phyloP scores from a whole-genome alignment of 768 basidiomycete genomes.

The Russula sp. region DNA sequence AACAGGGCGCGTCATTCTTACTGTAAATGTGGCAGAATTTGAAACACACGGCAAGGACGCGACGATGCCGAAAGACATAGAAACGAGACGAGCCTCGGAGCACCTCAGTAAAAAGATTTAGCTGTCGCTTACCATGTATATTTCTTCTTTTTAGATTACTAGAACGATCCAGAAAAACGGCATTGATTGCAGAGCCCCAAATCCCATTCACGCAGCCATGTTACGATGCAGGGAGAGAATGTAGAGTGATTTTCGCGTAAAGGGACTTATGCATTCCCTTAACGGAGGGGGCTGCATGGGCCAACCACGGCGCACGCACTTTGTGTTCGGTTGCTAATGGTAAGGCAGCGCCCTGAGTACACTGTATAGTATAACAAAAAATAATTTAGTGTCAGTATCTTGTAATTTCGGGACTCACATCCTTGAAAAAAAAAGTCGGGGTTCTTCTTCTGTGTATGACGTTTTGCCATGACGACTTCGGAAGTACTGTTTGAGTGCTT shows the following conservation, averaged over 20 bases:
- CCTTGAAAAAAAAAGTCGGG: not conserved
- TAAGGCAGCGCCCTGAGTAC: not conserved
- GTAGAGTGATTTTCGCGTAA: conserved; percentile 6
- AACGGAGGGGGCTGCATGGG: not conserved
- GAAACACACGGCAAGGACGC: not conserved
- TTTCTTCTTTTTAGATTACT: not conserved
- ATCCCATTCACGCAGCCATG: not conserved
- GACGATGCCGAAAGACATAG: not conserved
- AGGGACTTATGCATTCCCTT: not conserved
- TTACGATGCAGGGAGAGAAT: not conserved
- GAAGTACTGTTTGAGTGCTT: not conserved
- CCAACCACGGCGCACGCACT: not conserved
- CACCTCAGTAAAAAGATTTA: not conserved
- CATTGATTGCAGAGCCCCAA: not conserved
- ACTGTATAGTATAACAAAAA: not conserved
- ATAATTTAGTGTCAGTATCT: not conserved
- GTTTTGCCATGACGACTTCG: not conserved
- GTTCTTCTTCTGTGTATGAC: not conserved
- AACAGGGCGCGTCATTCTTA: not conserved
- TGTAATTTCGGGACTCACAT: not conserved
- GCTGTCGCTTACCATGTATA: not conserved
- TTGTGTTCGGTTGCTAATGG: not conserved
- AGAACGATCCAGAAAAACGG: conserved; percentile 2
- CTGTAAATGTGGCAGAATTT: not conserved
- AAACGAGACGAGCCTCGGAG: conserved; percentile 12